Evolutionary conservation across 768 basidiomycete genomes (phyloP).

Genomic region (Leccinum variicolor): DNA sequence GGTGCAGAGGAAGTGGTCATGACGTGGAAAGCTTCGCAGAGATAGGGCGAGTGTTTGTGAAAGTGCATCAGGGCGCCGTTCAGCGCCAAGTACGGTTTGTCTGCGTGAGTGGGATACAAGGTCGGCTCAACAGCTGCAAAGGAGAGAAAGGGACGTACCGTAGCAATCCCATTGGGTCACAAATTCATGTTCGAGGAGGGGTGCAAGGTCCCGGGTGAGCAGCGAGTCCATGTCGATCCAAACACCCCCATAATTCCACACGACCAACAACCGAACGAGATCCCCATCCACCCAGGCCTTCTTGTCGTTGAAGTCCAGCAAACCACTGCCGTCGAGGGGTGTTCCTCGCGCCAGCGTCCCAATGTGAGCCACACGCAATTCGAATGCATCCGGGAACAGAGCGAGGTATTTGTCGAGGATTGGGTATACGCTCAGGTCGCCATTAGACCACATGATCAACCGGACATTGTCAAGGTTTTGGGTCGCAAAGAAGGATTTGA

Average conservation of each 20-base stretch:
- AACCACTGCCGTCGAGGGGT: constrained; percentile 59
- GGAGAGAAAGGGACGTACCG: constrained; percentile 46
- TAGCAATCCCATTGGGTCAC: constrained; percentile 99
- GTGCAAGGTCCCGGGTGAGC: constrained; percentile 81
- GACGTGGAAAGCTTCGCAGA: constrained; percentile 94
- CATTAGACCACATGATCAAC: constrained; percentile 91
- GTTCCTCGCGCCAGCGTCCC: constrained; percentile 68
- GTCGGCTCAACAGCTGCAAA: not conserved
- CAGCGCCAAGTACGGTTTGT: constrained; percentile 72
- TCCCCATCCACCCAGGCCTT: constrained; percentile 97
- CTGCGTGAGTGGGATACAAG: constrained; percentile 32
- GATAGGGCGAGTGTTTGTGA: constrained; percentile 84
- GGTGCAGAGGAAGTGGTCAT: constrained; percentile 78
- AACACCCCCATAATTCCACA: constrained; percentile 90
- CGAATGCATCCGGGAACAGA: constrained; percentile 68
- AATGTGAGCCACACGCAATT: constrained; percentile 68
- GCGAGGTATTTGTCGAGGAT: constrained; percentile 59
- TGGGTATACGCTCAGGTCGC: constrained; percentile 54
- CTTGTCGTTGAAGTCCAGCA: constrained; percentile 62
- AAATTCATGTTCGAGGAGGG: constrained; percentile 91
- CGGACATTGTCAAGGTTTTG: constrained; percentile 64
- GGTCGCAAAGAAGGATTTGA: constrained; percentile 92
- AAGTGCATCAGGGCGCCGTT: constrained; percentile 98
- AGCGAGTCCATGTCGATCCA: constrained; percentile 99
- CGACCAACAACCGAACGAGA: constrained; percentile 78